These are phyloP conservation scores for Akebia trifoliata DNA, from an alignment of 164 flowering plant genomes.

Conservation along the genomic window DNA sequence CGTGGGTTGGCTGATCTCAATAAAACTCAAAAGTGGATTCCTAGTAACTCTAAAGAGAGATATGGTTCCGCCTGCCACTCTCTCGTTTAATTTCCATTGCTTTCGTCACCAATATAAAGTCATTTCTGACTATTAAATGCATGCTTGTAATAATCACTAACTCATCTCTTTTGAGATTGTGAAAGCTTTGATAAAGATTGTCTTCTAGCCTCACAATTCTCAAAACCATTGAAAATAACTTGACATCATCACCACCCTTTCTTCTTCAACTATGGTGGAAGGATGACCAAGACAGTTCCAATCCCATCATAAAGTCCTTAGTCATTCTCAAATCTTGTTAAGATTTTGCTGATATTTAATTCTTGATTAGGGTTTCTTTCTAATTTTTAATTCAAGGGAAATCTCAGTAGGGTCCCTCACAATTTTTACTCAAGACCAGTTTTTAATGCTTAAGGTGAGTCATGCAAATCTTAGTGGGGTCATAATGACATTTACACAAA, in stretches of 20 bases:
- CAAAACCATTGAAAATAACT: neutral
- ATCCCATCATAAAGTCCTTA: neutral
- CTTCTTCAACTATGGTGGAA: neutral
- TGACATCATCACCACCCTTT: neutral
- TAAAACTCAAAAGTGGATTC: neutral
- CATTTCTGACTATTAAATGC: neutral
- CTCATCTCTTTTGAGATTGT: neutral
- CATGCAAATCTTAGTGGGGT: no score
- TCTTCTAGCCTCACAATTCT: neutral
- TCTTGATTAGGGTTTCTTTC: no score
- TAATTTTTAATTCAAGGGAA: no score
- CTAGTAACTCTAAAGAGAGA: neutral
- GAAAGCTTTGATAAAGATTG: conserved; percentile 1
- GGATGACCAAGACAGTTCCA: neutral
- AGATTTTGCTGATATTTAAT: neutral
- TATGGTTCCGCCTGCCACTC: neutral
- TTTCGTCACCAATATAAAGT: neutral
- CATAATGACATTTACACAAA: no score
- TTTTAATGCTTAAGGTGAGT: no score
- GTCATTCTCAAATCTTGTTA: neutral
- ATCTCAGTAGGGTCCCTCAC: no score
- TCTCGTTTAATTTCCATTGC: neutral
- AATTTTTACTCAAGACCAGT: no score
- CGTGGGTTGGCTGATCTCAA: neutral
- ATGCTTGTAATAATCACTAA: conserved; percentile 2